Conservation (phyloP, 257 asterid genomes). For the Fraxinus pennsylvanica region DNA sequence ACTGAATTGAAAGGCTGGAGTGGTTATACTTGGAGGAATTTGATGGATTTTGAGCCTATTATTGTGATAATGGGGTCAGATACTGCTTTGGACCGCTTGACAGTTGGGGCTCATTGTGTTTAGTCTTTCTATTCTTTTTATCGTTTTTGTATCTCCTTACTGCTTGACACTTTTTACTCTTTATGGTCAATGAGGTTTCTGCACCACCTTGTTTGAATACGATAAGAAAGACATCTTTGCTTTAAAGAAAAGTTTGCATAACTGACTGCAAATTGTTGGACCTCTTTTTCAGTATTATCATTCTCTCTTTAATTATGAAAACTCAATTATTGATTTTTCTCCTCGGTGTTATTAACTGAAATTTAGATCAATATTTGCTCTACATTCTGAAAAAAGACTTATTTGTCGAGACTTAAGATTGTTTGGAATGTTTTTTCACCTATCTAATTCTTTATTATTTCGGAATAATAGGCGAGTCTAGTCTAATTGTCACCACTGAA, state of each 20-base stretch:
- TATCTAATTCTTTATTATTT: too few species aligned
- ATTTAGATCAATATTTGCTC: neutral
- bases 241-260: neutral
- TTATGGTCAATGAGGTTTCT: neutral
- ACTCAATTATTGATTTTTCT: neutral
- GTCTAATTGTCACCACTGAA: too few species aligned
- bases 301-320: neutral
- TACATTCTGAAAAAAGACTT: neutral
- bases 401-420: neutral
- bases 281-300: neutral
- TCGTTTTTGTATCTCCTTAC: neutral
- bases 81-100: neutral
- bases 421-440: too few species aligned
- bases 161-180: neutral
- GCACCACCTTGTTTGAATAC: neutral
- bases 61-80: neutral
- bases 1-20: neutral
- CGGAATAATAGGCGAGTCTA: too few species aligned
- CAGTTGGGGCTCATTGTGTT: neutral
- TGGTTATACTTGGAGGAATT: neutral
- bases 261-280: neutral
- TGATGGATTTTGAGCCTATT: neutral
- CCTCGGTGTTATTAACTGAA: neutral
- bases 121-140: neutral
- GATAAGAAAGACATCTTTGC: neutral